These are phyloP conservation scores for Eucalyptus pauciflora DNA, from an alignment of 345 rosid species.

Conservation along the genomic window DNA sequence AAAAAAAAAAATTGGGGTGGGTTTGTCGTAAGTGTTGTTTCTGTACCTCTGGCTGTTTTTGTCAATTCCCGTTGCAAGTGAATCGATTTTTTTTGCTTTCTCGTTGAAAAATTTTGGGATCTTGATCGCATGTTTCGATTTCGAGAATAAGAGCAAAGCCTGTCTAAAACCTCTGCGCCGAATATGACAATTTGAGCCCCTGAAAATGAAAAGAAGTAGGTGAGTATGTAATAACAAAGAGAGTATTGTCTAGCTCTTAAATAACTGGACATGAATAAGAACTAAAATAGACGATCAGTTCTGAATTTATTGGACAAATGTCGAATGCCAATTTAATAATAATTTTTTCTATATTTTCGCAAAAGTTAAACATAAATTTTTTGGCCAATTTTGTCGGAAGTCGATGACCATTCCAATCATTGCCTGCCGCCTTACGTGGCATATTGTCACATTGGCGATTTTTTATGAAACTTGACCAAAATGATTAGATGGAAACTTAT, in stretches of 20 bases:
- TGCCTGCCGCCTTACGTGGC: too few relatives aligned
- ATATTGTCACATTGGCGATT: too few relatives aligned
- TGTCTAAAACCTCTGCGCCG: neutral
- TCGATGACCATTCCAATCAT: too few relatives aligned
- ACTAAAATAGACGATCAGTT: rapidly evolving
- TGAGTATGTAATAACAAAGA: neutral
- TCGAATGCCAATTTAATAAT: neutral
- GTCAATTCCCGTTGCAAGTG: neutral
- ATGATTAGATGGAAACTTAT: too few relatives aligned
- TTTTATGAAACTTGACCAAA: too few relatives aligned
- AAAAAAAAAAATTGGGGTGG: neutral
- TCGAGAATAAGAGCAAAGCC: neutral
- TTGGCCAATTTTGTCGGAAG: too few relatives aligned
- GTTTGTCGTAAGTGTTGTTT: neutral
- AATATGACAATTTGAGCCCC: neutral
- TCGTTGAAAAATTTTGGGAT: neutral
- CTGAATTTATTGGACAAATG: neutral
- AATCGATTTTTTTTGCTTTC: neutral
- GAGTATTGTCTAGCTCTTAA: neutral
- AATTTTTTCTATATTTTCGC: rapidly evolving
- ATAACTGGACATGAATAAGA: neutral
- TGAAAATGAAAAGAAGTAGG: neutral
- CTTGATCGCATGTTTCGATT: neutral
- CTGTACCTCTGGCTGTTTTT: neutral
- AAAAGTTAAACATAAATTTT: too few relatives aligned